Percentiles rank a stretch among this genome's conserved stretches.
Conservation (phyloP, 2,329 filamentous ascomycete genomes). For the Colletotrichum sp. region DNA sequence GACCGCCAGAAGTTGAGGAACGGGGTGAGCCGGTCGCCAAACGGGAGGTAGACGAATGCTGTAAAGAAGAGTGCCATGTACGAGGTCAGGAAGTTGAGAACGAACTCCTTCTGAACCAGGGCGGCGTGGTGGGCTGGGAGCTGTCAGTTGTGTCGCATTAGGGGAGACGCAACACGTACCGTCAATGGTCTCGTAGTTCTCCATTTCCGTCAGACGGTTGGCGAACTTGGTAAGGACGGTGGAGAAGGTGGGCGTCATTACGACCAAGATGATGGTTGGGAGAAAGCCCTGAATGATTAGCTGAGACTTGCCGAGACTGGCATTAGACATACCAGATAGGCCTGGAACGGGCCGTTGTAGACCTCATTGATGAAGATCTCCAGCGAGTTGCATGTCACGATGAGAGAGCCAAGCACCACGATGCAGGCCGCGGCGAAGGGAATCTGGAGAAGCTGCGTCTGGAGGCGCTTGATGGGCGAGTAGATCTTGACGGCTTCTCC, state of each 20-base stretch:
- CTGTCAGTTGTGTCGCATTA: constrained; percentile 18
- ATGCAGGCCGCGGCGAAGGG: constrained; percentile 83
- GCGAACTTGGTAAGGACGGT: constrained; percentile 79
- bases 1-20: constrained; percentile 83
- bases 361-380: constrained; percentile 97
- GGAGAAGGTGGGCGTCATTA: constrained; percentile 79
- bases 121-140: constrained; percentile 75
- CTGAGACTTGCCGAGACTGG: constrained; percentile 6
- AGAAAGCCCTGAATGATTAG: constrained; percentile 70
- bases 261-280: constrained; percentile 86
- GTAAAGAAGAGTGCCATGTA: constrained; percentile 93
- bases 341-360: constrained; percentile 88
- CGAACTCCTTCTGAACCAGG: constrained; percentile 90
- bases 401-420: constrained; percentile 77
- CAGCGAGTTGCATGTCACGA: constrained; percentile 86
- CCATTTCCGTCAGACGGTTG: constrained; percentile 76
- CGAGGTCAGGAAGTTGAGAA: constrained; percentile 95
- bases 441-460: constrained; percentile 79
- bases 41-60: constrained; percentile 93
- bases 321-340: constrained; percentile 69
- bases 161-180: constrained; percentile 37
- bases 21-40: constrained; percentile 82
- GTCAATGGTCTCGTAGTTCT: constrained; percentile 92
- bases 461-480: constrained; percentile 74
- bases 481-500: constrained; percentile 81